Conservation (phyloP, 257 asterid species). For the Petunia axillaris region DNA sequence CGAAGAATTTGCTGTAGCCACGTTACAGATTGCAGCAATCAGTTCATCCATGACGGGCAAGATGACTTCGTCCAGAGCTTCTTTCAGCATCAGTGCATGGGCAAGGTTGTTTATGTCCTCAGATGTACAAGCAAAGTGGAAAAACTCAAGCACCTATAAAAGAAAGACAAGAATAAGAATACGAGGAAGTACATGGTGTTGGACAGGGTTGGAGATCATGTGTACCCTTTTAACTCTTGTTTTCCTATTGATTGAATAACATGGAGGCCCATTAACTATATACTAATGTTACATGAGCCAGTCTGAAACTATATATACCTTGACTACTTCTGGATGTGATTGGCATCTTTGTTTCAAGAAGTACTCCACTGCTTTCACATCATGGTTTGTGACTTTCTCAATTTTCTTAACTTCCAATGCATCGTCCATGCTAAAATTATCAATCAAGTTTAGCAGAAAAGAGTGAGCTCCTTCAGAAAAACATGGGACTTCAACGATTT, state of each 20-base stretch:
- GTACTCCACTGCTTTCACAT: constrained; percentile 64
- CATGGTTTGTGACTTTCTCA: constrained; percentile 58
- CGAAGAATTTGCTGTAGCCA: constrained; percentile 45
- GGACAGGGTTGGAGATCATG: too few relatives aligned
- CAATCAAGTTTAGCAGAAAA: constrained; percentile 56
- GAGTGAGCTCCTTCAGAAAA: constrained; percentile 68
- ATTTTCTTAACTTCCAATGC: constrained; percentile 54
- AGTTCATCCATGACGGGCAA: constrained; percentile 51
- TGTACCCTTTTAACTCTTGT: too few relatives aligned
- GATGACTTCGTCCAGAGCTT: constrained; percentile 39
- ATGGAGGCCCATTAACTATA: too few relatives aligned
- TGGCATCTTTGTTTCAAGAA: constrained; percentile 57
- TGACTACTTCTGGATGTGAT: constrained; percentile 69
- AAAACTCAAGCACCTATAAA: constrained; percentile 52
- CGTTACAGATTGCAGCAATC: constrained; percentile 36
- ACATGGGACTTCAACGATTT: constrained; percentile 69
- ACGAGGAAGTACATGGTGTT: too few relatives aligned
- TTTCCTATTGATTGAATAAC: too few relatives aligned
- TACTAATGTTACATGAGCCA: too few relatives aligned
- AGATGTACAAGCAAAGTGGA: constrained; percentile 62
- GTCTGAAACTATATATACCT: constrained; percentile 43
- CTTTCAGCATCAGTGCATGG: constrained; percentile 56
- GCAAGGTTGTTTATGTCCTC: constrained; percentile 64
- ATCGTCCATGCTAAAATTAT: constrained; percentile 52
- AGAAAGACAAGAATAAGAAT: not conserved